phyloP scores from a whole-genome alignment of 805 yeast genomes.

The Teunomyces panamensis region DNA sequence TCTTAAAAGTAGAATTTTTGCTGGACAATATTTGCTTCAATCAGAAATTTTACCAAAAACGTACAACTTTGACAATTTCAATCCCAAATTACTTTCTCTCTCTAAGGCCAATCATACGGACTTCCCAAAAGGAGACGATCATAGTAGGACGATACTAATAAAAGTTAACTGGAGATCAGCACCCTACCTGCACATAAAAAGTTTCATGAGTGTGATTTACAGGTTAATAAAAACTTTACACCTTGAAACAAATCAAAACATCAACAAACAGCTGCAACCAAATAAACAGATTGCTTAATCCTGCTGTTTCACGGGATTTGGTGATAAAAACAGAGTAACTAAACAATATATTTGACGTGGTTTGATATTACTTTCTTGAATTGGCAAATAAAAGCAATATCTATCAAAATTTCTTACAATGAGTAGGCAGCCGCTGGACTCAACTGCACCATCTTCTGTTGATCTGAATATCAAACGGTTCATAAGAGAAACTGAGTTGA shows the following conservation, averaged over 20 bases:
- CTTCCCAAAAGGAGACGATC: no score
- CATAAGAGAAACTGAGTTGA: slow-evolving; percentile 27
- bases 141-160: no score
- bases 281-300: background rate
- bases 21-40: no score
- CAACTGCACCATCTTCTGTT: slow-evolving; percentile 20
- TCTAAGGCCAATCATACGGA: no score
- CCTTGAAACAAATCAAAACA: slow-evolving; percentile 1
- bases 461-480: slow-evolving; percentile 24
- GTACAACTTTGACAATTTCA: no score
- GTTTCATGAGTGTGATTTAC: background rate
- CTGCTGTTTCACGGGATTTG: background rate
- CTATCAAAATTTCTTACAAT: background rate
- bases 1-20: no score
- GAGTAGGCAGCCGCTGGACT: slow-evolving; percentile 15
- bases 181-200: background rate
- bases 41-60: no score
- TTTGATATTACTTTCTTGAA: background rate
- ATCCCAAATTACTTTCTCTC: no score
- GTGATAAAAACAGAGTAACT: background rate
- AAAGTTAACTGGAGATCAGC: no score
- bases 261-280: slow-evolving; percentile 4
- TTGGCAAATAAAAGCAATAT: background rate
- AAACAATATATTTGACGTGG: background rate
- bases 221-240: background rate